Evolutionary conservation across 495 filamentous ascomycete genomes (phyloP).

Genomic region (Aspergillus diversus): DNA sequence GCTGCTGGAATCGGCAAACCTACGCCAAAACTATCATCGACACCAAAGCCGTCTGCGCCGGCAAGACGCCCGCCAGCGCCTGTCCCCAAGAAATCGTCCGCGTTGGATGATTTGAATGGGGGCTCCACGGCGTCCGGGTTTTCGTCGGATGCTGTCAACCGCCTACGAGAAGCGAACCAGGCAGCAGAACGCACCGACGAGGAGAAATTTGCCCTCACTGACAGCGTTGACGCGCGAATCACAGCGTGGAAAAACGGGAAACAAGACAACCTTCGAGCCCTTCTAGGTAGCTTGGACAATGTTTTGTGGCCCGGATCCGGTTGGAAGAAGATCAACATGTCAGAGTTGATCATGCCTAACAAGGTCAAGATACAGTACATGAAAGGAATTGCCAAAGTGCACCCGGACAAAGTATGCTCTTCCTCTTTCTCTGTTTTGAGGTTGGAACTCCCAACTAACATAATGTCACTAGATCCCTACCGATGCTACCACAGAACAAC

Average conservation of each 20-base stretch:
- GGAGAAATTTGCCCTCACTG: conserved; percentile 87
- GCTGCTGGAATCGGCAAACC: conserved; percentile 66
- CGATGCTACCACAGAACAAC: conserved; percentile 89
- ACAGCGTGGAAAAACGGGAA: conserved; percentile 83
- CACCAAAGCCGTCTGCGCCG: conserved; percentile 39
- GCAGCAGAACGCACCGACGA: conserved; percentile 83
- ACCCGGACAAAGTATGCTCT: conserved; percentile 91
- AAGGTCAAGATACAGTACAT: conserved; percentile 98
- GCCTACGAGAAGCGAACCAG: conserved; percentile 78
- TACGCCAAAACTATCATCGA: conserved; percentile 26
- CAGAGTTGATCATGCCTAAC: conserved; percentile 83
- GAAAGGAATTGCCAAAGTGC: conserved; percentile 98
- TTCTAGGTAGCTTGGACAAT: conserved; percentile 83
- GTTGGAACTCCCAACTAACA: conserved; percentile 7
- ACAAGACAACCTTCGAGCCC: conserved; percentile 86
- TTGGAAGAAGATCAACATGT: conserved; percentile 96
- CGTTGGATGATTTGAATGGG: conserved; percentile 51
- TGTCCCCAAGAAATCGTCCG: conserved; percentile 44
- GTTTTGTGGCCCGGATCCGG: conserved; percentile 90
- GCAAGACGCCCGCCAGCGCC: conserved; percentile 41
- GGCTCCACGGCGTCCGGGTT: conserved; percentile 27
- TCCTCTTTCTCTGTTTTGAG: conserved; percentile 1
- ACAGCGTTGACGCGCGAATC: conserved; percentile 79
- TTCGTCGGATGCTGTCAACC: conserved; percentile 67
- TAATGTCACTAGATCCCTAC: conserved; percentile 67